These are phyloP conservation scores for Metschnikowia shivogae DNA, from an alignment of 805 yeast genomes.

Conservation along the genomic window DNA sequence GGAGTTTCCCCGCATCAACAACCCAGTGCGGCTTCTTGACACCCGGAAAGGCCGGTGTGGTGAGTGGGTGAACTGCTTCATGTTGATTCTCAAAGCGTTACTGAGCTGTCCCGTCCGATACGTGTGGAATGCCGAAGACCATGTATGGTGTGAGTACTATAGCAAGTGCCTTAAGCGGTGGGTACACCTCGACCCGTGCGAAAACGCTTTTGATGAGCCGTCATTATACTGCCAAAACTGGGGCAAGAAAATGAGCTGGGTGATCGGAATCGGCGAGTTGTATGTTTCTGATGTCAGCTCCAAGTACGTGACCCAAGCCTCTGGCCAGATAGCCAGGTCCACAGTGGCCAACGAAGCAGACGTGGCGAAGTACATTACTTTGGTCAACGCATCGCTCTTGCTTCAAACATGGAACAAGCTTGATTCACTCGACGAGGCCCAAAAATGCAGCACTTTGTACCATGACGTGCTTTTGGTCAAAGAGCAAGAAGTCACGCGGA, in stretches of 20 bases:
- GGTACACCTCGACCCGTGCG: conserved; percentile 90
- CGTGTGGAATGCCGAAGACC: conserved; percentile 88
- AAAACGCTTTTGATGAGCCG: conserved; percentile 80
- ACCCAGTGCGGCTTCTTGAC: conserved; percentile 56
- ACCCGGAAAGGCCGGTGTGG: conserved; percentile 84
- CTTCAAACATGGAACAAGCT: conserved; percentile 8
- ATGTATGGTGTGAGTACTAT: conserved; percentile 93
- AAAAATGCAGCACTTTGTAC: conserved; percentile 9
- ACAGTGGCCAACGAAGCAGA: conserved; percentile 10
- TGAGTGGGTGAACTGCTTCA: conserved; percentile 89
- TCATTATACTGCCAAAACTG: conserved; percentile 73
- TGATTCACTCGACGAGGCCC: conserved; percentile 3
- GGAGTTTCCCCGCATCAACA: conserved; percentile 75
- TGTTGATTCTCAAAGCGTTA: conserved; percentile 63
- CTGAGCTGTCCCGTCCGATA: conserved; percentile 48
- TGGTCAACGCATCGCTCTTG: conserved; percentile 10
- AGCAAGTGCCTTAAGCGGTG: conserved; percentile 59
- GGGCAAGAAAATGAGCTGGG: conserved; percentile 93
- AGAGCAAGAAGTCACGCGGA: conserved; percentile 9
- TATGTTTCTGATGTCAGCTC: conserved; percentile 67
- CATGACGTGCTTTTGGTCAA: conserved; percentile 13
- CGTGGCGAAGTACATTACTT: conserved; percentile 5
- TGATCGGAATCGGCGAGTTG: conserved; percentile 59
- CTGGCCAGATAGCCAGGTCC: conserved; percentile 21
- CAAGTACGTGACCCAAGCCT: conserved; percentile 53